A percentile compares a stretch with the other conserved stretches of the same genome.
phyloP scores from a whole-genome alignment of 177 flowering plant species.

The Tripterygium wilfordii region DNA sequence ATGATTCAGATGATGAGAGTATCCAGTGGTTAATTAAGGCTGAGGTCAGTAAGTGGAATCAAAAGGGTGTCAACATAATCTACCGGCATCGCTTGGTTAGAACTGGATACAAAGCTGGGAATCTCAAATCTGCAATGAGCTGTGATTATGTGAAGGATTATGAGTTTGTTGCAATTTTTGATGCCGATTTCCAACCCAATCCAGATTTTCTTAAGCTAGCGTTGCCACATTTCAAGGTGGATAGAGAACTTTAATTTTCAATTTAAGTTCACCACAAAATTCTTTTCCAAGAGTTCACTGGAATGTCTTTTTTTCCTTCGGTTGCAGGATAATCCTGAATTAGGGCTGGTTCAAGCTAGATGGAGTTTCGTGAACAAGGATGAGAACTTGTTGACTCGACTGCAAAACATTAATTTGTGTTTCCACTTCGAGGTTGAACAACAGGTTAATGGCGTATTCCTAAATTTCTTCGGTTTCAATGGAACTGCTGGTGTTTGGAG shows the following conservation, averaged over 20 bases:
- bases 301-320: constrained; percentile 3
- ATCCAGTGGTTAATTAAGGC: constrained; percentile 47
- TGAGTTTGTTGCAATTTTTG: constrained; percentile 76
- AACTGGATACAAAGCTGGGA: constrained; percentile 80
- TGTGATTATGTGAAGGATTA: constrained; percentile 66
- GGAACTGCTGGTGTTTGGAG: constrained; percentile 95
- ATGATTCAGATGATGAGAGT: constrained; percentile 63
- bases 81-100: constrained; percentile 63
- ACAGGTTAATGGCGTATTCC: constrained; percentile 79
- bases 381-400: constrained; percentile 77
- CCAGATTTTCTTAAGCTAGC: constrained; percentile 63
- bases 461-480: constrained; percentile 80
- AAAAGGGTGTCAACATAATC: constrained; percentile 50
- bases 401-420: constrained; percentile 70
- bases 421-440: constrained; percentile 93
- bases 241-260: background rate
- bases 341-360: constrained; percentile 83
- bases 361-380: too few relatives aligned
- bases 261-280: too few relatives aligned
- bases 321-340: constrained; percentile 63
- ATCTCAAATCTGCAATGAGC: constrained; percentile 74
- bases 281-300: constrained; percentile 1
- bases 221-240: constrained; percentile 69
- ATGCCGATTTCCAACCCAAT: constrained; percentile 76
- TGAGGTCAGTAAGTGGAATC: constrained; percentile 60